Conservation (phyloP, 2,329 filamentous ascomycete genomes). For the Cladosporium sp. region DNA sequence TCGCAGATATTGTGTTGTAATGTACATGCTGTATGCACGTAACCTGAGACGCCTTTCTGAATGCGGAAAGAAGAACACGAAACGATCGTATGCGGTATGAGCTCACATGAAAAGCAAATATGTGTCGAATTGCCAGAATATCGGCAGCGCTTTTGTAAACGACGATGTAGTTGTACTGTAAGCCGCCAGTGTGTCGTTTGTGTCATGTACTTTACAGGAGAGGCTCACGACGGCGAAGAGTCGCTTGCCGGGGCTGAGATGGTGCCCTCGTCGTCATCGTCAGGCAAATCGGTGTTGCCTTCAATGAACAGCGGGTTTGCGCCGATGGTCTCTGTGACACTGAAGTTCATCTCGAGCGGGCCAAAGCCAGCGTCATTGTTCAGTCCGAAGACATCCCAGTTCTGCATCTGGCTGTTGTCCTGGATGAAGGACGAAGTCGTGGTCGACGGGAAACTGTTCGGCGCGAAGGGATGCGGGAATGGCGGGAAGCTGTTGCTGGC, state of each 20-base stretch:
- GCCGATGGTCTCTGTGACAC: background rate
- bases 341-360: slow-evolving; percentile 6
- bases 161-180: background rate
- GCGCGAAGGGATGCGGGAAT: background rate
- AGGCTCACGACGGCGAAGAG: background rate
- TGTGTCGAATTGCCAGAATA: background rate
- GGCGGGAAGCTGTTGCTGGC: background rate
- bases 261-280: slow-evolving; percentile 16
- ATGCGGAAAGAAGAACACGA: background rate
- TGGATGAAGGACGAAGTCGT: background rate
- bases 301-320: slow-evolving; percentile 19
- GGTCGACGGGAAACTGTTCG: background rate
- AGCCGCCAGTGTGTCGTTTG: background rate
- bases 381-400: slow-evolving; percentile 12
- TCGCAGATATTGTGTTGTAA: background rate
- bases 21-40: background rate
- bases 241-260: slow-evolving; percentile 14
- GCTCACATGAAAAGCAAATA: slow-evolving; percentile 5
- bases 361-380: slow-evolving; percentile 11
- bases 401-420: slow-evolving; percentile 16
- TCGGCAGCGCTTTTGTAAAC: background rate
- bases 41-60: slow-evolving; percentile 1
- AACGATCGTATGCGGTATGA: background rate
- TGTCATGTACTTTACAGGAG: background rate
- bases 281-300: background rate